Evolutionary conservation across 2,329 filamentous ascomycete genomes (phyloP).

Genomic region (Aureobasidium sp.): DNA sequence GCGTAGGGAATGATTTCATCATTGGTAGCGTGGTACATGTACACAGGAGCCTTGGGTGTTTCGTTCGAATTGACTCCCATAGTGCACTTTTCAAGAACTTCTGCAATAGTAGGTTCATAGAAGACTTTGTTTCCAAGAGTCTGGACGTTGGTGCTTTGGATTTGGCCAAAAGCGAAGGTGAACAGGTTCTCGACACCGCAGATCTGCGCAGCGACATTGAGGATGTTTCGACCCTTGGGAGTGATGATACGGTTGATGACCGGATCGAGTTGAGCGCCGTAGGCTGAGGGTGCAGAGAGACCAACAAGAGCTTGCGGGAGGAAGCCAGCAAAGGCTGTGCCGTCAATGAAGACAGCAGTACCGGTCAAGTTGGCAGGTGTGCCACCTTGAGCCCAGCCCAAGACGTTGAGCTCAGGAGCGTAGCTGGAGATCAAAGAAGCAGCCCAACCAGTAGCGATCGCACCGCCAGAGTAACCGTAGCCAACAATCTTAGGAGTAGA

Average conservation of each 20-base stretch:
- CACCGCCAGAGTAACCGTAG: constrained; percentile 25
- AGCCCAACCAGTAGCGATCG: constrained; percentile 24
- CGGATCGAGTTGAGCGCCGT: constrained; percentile 21
- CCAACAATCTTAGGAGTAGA: constrained; percentile 11
- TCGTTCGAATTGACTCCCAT: constrained; percentile 23
- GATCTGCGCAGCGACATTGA: constrained; percentile 21
- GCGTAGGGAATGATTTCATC: constrained; percentile 28
- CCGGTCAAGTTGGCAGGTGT: constrained; percentile 36
- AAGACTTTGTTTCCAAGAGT: constrained; percentile 21
- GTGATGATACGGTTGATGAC: constrained; percentile 21
- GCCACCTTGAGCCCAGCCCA: constrained; percentile 28
- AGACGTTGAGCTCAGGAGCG: constrained; percentile 26
- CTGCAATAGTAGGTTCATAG: constrained; percentile 21
- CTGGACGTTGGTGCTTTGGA: constrained; percentile 20
- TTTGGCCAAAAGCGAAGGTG: constrained; percentile 21
- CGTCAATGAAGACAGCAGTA: constrained; percentile 23
- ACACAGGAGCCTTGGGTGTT: constrained; percentile 25
- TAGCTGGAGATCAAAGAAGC: constrained; percentile 24
- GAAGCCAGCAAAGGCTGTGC: constrained; percentile 25
- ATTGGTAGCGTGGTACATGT: constrained; percentile 24
- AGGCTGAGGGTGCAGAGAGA: constrained; percentile 21
- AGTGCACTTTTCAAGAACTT: constrained; percentile 19
- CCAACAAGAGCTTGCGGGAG: constrained; percentile 23
- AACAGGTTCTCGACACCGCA: constrained; percentile 22
- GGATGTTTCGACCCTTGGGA: constrained; percentile 18